phyloP scores from a whole-genome alignment of 768 basidiomycete genomes.

The Pilatotrama ljubarskyi region DNA sequence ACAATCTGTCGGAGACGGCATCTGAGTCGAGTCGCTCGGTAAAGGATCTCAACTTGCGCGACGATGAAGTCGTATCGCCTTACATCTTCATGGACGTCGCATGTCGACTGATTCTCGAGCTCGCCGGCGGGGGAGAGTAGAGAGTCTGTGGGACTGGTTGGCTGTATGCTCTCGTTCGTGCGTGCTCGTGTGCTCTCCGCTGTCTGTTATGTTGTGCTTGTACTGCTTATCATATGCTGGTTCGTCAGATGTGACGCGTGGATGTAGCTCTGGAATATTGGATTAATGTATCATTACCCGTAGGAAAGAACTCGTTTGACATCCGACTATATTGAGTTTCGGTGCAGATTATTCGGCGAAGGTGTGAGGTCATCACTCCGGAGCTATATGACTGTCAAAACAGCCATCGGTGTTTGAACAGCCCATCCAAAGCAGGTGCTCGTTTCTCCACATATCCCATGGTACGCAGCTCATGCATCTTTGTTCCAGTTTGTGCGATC shows the following conservation, averaged over 20 bases:
- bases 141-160: background rate
- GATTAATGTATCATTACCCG: constrained; percentile 13
- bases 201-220: constrained; percentile 19
- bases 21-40: constrained; percentile 59
- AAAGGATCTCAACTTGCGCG: constrained; percentile 49
- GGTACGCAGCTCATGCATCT: background rate
- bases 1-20: constrained; percentile 48
- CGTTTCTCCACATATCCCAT: background rate
- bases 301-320: background rate
- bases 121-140: constrained; percentile 67
- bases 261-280: constrained; percentile 19
- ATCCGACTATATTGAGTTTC: background rate
- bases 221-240: constrained; percentile 16
- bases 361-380: background rate
- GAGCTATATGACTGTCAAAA: background rate
- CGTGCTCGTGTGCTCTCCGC: constrained; percentile 20
- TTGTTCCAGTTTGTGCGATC: background rate
- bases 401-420: background rate
- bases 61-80: constrained; percentile 77
- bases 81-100: constrained; percentile 98
- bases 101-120: constrained; percentile 88
- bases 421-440: background rate
- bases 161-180: constrained; percentile 13
- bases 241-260: constrained; percentile 3
- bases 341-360: background rate